Base-by-base conservation (phyloP, 192 early-diverging fungal genomes). In the Allomyces javanicus region DNA sequence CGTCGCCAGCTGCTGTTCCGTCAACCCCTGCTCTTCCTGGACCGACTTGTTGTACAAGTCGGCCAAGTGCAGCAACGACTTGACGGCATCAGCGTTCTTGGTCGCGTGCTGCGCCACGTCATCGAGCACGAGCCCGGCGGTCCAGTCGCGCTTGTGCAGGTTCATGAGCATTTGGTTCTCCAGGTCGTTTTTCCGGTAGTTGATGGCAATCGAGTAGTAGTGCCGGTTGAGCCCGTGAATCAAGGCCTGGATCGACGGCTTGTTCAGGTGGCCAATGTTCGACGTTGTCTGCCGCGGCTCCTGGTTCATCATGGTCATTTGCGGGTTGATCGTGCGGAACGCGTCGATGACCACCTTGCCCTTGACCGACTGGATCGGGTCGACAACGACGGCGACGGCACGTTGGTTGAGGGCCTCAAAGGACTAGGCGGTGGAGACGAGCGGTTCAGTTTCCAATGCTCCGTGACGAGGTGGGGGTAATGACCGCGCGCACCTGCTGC, bases 301-400 rank as follows among this genome's bases (percentile, higher is more conserved):
- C 72, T 94, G 87, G 26, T 87, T 87, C 10, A 87, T 77, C 80
- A 92, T 87, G 3, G 84, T 73, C 14, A 82, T 80, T 69, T 94
- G 88, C 55, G 92, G 86, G 72, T 93, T 90, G 69, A 99, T 99
- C 24, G 93, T 77, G 44, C 97, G 86, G 83, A 99, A 99, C 43
- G 94, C 97, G 76, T 99, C 97, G 75, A 99, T 99, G 4, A 99
- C 97, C 1, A 99, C 97, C 72, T 99, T 99, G 69, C 97, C 97
- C 68, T 96, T 96, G 65, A 99, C 97, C 24, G 93, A 96, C 72
- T 99, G 97, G 72, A 99, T 97, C 7, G 97, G 97, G 74, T 99
- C 97, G 26, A 99, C 86, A 0, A 99, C 97, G 26, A 99, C 94
- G 63, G 97, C 94, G 11, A 99, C 95, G 22, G 97, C 87, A 45